Conservation (phyloP, 129 eudicot species). For the Chrysanthemum lavandulifolium region DNA sequence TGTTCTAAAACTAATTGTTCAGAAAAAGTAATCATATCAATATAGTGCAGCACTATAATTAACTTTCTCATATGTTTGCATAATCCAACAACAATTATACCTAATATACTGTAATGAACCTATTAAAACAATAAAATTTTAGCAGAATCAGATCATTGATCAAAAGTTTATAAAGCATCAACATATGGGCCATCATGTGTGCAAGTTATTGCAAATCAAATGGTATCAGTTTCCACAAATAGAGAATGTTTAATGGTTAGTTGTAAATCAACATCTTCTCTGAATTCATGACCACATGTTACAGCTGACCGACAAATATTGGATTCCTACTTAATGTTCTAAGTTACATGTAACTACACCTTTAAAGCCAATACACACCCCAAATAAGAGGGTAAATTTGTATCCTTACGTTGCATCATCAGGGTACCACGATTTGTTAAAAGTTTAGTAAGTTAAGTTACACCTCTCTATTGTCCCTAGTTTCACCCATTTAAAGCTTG, state of each 20-base stretch:
- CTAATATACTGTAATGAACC: too few species aligned
- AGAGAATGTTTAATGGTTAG: neutral
- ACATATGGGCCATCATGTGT: neutral
- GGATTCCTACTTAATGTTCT: neutral
- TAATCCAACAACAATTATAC: too few species aligned
- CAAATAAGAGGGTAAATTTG: neutral
- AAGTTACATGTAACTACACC: slow-evolving; percentile 15
- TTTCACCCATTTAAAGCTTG: neutral
- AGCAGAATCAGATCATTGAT: too few species aligned
- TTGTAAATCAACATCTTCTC: neutral
- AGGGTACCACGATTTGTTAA: neutral
- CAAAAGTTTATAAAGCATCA: slow-evolving; percentile 8
- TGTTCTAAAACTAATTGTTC: neutral
- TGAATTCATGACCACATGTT: neutral
- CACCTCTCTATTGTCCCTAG: neutral
- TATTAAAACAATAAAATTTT: too few species aligned
- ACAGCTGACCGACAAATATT: slow-evolving; percentile 4
- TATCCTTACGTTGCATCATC: neutral
- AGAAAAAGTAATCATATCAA: too few species aligned
- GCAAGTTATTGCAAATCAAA: slow-evolving; percentile 4
- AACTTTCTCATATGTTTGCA: too few species aligned
- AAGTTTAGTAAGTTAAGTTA: neutral
- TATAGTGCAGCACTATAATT: too few species aligned
- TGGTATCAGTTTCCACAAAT: slow-evolving; percentile 7
- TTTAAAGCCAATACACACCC: neutral